Evolutionary conservation across 139 green algal species (phyloP), one percentile per base, ranked within the genome.

Genomic region (Auxenochlorella protothecoides): DNA sequence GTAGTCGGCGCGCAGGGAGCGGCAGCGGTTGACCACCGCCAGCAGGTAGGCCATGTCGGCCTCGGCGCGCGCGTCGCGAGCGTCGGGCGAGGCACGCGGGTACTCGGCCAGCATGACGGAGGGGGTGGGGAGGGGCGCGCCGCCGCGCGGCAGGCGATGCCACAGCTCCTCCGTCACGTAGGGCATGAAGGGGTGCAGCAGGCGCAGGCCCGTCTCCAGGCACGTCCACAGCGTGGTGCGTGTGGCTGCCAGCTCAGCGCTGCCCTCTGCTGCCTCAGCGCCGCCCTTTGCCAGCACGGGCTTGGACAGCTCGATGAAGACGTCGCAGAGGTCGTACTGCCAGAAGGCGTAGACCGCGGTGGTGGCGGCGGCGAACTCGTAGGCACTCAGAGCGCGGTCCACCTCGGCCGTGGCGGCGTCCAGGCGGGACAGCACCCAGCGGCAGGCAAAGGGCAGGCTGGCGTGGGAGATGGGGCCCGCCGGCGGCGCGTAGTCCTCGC

Each of bases 271-370:
- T 44, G 27, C 27, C 27, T 44, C 27, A 44, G 27, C 27, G 27
- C 27, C 27, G 16, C 70, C 71, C 6, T 59, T 67, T 8, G 72
- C 65, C 79, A 96, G 86, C 55, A 90, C 80, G 2, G 88, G 90
- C 85, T 98, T 98, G 78, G 92, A 85, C 51, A 97, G 78, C 86
- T 98, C 93, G 70, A 98, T 98, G 87, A 96, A 98, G 59, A 98
- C 92, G 76, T 98, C 93, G 81, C 93, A 98, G 71, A 98, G 73
- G 63, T 96, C 85, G 76, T 98, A 96, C 87, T 97, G 91, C 91
- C 89, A 96, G 72, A 91, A 97, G 56, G 71, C 72, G 80, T 98
- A 98, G 44, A 94, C 51, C 11, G 79, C 78, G 70, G 85, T 83
- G 5, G 89, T 96, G 55, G 90, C 86, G 27, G 75, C 77, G 12